Evolutionary conservation across 106 monocot species (phyloP), one percentile per base, ranked within the genome.

Genomic region (Alisma plantagoaquatica): DNA sequence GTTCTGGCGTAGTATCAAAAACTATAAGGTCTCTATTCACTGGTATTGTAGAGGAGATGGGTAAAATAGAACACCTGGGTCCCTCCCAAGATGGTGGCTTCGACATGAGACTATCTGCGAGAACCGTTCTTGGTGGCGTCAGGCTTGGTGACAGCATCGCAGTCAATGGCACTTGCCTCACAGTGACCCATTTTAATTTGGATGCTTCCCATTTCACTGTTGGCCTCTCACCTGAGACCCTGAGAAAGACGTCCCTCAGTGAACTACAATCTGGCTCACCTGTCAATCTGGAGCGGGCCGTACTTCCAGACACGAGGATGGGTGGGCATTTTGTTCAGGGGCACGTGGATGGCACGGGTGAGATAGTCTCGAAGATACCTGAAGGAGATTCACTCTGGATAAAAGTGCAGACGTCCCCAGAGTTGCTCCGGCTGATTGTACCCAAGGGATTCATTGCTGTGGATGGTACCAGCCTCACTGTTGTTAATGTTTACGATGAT

Each of bases 311-410:
- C 10, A 58, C 87, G 11, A 54, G 87, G 19, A 87, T 87, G 81
- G 87, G 87, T 2, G 87, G 87, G 17, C 87, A 87, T 63, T 75
- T 86, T 66, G 87, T 87, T 67, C n/a, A n/a, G n/a, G n/a, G n/a
- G n/a, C n/a, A n/a, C n/a, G n/a, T n/a, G n/a, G n/a, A n/a, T n/a
- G n/a, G 71, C 22, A 87, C 87, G 10, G 87, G 81, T 18, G 81
- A 77, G 61, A 87, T 87, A 53, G 72, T 66, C 15, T 56, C 33
- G 53, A 22, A 78, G 41, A 48, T 35, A 12, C 68, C 72, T 12
- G 87, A 87, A 41, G 77, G 64, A 38, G 87, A 82, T 52, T 81
- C 87, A 27, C 64, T 86, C 9, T 86, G 87, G 87, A 77, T 87
- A 12, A 77, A 68, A 54, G 74, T 87, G 23, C 55, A 55, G 46